A percentile compares a stretch with the other conserved stretches of the same genome.
Conservation (phyloP, 306 rosid species). For the Amphicarpaea edgeworthii region DNA sequence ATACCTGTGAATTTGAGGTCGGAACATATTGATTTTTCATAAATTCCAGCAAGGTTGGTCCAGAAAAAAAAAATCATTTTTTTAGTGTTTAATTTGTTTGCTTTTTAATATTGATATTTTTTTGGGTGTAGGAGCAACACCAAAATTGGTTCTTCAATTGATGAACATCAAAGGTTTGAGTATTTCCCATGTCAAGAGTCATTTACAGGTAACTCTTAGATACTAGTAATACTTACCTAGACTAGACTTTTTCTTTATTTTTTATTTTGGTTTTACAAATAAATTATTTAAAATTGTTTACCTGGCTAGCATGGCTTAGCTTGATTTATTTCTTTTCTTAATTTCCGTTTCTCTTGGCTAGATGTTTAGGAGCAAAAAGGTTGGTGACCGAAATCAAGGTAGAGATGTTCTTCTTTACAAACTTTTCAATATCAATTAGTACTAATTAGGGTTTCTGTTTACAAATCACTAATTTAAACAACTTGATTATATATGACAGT, state of each 20-base stretch:
- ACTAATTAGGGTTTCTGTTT: constrained; percentile 43
- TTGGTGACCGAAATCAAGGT: constrained; percentile 75
- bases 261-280: background rate
- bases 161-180: constrained; percentile 84
- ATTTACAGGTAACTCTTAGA: constrained; percentile 70
- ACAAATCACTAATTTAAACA: background rate
- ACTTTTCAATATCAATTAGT: background rate
- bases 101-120: constrained; percentile 1
- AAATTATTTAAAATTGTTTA: background rate
- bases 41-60: background rate
- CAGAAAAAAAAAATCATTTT: background rate
- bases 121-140: constrained; percentile 73
- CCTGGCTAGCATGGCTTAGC: background rate
- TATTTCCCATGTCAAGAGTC: constrained; percentile 91
- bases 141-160: constrained; percentile 89
- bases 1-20: no score
- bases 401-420: background rate
- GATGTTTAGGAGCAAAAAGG: constrained; percentile 91
- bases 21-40: background rate
- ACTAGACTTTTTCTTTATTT: background rate
- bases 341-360: constrained; percentile 32
- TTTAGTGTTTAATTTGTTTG: background rate
- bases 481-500: constrained; percentile 43
- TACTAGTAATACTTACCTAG: background rate
- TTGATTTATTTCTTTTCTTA: background rate